Evolutionary conservation across 352 stramenopile genomes (phyloP), one percentile per base, ranked within the genome.

Genomic region (Phytophthora citrophthora): DNA sequence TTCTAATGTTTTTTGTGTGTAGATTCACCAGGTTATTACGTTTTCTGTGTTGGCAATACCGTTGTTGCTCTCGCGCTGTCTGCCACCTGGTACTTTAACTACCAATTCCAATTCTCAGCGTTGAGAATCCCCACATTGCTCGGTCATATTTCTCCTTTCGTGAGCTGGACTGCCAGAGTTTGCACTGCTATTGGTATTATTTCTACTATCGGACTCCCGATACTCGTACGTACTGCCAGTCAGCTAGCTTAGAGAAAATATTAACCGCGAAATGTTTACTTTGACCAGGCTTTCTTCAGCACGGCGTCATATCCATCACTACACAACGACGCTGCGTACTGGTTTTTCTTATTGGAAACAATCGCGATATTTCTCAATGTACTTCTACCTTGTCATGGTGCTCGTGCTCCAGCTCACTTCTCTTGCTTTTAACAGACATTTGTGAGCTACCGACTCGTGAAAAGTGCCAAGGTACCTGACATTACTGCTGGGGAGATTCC

Each of bases 301-400:
- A 89, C 79, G 27, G 52, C 81, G 23, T 76, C 71, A 46, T 89
- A 86, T 59, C 79, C 80, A 26, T 64, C 63, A 6, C 15, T 84
- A 34, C 83, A 91, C 70, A 86, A 88, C 54, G 66, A 74, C 45
- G 75, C 72, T 1, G 80, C 80, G 44, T 89, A 89, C 58, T 88
- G 70, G 62, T 90, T 91, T 69, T 90, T 91, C 57, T 61, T 83
- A 41, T 64, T 91, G 48, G 74, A 90, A 60, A 82, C 79, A 2
- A 24, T 86, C 34, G 79, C 81, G 8, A 58, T 90, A 18, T 78
- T 81, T 45, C 66, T 84, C 57, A 90, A 91, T 55, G 83, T 90
- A 71, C 26, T 29, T 20, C 24, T 3, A 44, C 23, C 4, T 29
- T 60, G 13, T 11, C 44, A 13, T 29, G 38, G 5, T n/a, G 29